Percentiles rank a stretch among this genome's conserved stretches.
Conservation (phyloP, 2,329 filamentous ascomycete genomes). For the Fusarium bactridioides region DNA sequence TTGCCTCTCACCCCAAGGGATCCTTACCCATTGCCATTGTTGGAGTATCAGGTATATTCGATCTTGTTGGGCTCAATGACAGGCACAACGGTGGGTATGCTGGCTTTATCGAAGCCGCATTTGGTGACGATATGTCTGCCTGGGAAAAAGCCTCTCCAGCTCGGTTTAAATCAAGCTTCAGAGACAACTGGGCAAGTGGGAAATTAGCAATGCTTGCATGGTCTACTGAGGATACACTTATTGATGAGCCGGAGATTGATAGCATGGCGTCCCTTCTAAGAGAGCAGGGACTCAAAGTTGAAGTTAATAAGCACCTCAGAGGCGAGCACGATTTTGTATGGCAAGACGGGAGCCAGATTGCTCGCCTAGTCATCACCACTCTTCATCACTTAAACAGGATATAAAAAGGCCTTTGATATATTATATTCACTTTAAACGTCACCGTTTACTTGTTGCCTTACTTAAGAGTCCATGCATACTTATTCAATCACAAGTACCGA, state of each 20-base stretch:
- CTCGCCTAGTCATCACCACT: constrained; percentile 53
- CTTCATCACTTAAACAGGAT: constrained; percentile 26
- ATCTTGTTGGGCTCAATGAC: constrained; percentile 62
- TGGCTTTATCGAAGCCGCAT: constrained; percentile 66
- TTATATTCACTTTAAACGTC: constrained; percentile 21
- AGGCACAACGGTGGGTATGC: constrained; percentile 59
- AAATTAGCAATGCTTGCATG: constrained; percentile 53
- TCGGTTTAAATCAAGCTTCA: constrained; percentile 52
- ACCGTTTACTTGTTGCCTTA: neutral
- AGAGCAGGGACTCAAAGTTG: constrained; percentile 47
- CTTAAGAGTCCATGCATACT: neutral
- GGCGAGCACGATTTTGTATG: constrained; percentile 72
- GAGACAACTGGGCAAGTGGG: constrained; percentile 47
- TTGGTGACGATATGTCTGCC: constrained; percentile 58
- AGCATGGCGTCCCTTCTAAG: constrained; percentile 60
- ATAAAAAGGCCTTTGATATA: neutral
- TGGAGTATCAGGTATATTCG: constrained; percentile 72
- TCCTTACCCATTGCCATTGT: constrained; percentile 62
- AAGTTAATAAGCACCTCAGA: constrained; percentile 52
- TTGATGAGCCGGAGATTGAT: constrained; percentile 66
- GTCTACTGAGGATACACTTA: constrained; percentile 57
- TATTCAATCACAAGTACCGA: neutral
- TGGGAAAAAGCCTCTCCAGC: constrained; percentile 68
- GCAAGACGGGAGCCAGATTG: constrained; percentile 66
- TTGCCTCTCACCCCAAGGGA: constrained; percentile 39